These are phyloP conservation scores for Dalechampia spathulata DNA, from an alignment of 441 rosid genomes.

Conservation along the genomic window DNA sequence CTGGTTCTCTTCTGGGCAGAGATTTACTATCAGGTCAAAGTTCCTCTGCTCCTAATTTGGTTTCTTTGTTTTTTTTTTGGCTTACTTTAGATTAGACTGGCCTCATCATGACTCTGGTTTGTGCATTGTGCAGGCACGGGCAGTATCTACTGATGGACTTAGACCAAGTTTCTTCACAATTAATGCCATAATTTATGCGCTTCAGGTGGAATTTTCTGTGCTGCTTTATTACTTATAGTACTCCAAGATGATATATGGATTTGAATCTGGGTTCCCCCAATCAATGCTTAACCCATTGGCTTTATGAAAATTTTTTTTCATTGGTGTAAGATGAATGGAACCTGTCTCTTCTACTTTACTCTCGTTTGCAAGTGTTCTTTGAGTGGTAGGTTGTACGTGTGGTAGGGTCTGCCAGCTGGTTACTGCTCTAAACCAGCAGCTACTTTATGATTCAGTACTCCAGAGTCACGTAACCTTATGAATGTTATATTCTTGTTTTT, in stretches of 20 bases:
- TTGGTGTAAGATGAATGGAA: background rate
- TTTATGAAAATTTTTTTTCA: background rate
- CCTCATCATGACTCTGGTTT: slow-evolving; percentile 12
- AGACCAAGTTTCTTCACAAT: slow-evolving; percentile 74
- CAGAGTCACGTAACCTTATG: background rate
- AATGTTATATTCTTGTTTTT: background rate
- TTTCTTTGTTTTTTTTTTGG: background rate
- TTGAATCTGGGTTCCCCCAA: slow-evolving; percentile 13
- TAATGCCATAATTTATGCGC: slow-evolving; percentile 59
- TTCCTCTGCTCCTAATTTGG: background rate
- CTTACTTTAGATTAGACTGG: background rate
- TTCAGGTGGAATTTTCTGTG: slow-evolving; percentile 59
- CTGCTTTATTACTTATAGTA: slow-evolving; percentile 9
- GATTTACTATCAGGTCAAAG: slow-evolving; percentile 76
- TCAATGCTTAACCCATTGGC: slow-evolving; percentile 13
- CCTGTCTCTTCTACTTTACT: background rate
- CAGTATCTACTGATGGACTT: slow-evolving; percentile 78
- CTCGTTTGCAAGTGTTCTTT: background rate
- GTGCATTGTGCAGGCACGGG: slow-evolving; percentile 63
- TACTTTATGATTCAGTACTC: background rate
- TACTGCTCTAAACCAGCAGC: background rate
- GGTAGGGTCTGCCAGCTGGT: background rate
- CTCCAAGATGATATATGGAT: slow-evolving; percentile 6
- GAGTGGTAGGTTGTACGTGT: background rate
- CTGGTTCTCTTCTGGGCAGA: slow-evolving; percentile 95